Conservation (phyloP, 2,329 filamentous ascomycete genomes). For the Ceratocystis papillata region DNA sequence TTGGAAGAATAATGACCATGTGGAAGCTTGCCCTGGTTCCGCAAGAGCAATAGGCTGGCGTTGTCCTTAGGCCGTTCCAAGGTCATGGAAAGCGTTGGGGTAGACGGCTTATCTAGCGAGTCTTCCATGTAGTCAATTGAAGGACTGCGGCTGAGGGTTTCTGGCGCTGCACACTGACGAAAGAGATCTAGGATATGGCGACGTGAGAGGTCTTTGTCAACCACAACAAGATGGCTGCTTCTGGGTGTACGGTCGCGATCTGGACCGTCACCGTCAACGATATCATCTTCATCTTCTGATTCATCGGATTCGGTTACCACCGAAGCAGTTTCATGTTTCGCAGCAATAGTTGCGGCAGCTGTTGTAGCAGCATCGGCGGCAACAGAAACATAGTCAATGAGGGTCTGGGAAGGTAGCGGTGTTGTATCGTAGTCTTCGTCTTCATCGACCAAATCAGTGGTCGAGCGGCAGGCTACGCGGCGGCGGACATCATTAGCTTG, state of each 20-base stretch:
- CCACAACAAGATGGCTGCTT: constrained; percentile 3
- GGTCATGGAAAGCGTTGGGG: constrained; percentile 19
- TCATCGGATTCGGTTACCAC: constrained; percentile 18
- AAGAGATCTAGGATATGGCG: constrained; percentile 9
- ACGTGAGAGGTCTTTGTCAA: constrained; percentile 16
- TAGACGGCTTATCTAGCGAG: constrained; percentile 23
- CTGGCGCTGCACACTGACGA: constrained; percentile 1
- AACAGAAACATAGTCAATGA: constrained; percentile 21
- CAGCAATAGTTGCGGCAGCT: background rate
- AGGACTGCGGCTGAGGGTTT: constrained; percentile 15
- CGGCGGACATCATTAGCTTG: constrained; percentile 15
- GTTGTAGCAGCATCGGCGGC: constrained; percentile 11
- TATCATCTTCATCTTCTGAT: constrained; percentile 19
- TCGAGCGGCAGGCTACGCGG: constrained; percentile 14
- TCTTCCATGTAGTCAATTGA: constrained; percentile 23
- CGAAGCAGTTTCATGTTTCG: constrained; percentile 9
- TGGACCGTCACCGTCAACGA: background rate
- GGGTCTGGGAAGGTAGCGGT: constrained; percentile 13
- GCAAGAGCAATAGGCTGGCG: background rate
- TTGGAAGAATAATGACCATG: background rate
- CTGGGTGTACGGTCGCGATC: constrained; percentile 12
- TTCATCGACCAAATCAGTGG: constrained; percentile 18
- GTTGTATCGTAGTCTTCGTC: constrained; percentile 22
- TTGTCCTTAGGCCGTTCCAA: constrained; percentile 15
- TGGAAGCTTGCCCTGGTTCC: background rate